These are phyloP conservation scores for Spergularia bocconei DNA, from an alignment of 148 eudicot species.

Conservation along the genomic window DNA sequence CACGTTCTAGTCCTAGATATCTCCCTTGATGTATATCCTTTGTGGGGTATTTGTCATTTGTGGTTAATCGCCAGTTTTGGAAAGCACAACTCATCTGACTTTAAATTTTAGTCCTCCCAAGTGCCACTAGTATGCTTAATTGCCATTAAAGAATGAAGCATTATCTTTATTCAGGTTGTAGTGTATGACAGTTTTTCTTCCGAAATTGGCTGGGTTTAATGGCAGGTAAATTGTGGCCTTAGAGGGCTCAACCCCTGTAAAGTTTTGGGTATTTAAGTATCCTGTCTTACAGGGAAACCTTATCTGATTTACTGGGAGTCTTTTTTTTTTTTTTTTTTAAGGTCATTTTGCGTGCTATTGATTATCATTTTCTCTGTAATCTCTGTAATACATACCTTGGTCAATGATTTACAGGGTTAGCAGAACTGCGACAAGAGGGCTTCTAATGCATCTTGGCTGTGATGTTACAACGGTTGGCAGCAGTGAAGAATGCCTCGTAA, in stretches of 20 bases:
- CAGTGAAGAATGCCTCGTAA: conserved; percentile 62
- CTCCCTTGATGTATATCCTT: background rate
- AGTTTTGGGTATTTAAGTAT: too few relatives aligned
- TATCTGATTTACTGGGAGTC: background rate
- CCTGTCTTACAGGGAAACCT: too few relatives aligned
- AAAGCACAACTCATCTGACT: background rate
- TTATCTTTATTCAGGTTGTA: background rate
- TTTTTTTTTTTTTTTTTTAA: background rate
- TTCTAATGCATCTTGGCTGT: conserved; percentile 79
- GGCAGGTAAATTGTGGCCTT: too few relatives aligned
- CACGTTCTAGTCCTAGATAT: too few relatives aligned
- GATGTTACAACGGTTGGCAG: conserved; percentile 58
- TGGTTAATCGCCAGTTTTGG: background rate
- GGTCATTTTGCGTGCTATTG: background rate
- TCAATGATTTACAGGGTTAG: conserved; percentile 54
- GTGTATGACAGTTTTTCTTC: too few relatives aligned
- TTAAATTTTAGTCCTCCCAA: background rate
- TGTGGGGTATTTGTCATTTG: background rate
- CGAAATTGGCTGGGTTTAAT: too few relatives aligned
- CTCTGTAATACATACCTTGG: background rate
- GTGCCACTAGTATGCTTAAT: background rate
- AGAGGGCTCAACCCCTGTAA: too few relatives aligned
- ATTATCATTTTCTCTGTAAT: background rate
- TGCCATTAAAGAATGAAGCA: background rate
- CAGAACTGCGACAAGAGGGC: conserved; percentile 70